Percentiles rank a stretch among this genome's conserved stretches.
phyloP scores from a whole-genome alignment of 2,329 filamentous ascomycete species.

The Aspergillus nomiae region DNA sequence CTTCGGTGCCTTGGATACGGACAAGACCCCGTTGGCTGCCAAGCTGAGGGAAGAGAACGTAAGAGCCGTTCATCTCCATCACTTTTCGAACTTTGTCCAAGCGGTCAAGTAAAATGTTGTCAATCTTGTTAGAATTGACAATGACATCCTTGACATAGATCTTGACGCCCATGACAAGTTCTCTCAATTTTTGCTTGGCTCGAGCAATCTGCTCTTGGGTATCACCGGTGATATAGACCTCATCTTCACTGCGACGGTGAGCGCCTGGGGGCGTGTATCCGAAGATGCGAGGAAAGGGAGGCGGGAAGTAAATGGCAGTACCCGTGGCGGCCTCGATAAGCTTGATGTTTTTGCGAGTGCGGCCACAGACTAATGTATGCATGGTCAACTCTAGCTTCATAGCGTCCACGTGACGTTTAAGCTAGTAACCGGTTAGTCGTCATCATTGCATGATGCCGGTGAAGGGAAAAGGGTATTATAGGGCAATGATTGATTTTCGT shows the following conservation, averaged over 20 bases:
- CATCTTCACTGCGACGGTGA: constrained; percentile 76
- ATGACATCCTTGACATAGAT: constrained; percentile 89
- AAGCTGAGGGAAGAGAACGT: constrained; percentile 86
- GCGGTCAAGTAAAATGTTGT: constrained; percentile 86
- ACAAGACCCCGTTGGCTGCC: constrained; percentile 83
- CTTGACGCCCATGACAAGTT: constrained; percentile 77
- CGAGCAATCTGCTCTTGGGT: constrained; percentile 78
- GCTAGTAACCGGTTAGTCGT: constrained; percentile 36
- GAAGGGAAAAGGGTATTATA: not conserved
- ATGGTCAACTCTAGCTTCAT: constrained; percentile 82
- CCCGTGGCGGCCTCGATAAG: constrained; percentile 93
- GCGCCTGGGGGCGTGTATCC: constrained; percentile 85
- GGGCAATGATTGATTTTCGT: not conserved
- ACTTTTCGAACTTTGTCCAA: constrained; percentile 98
- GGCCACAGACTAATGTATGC: constrained; percentile 89
- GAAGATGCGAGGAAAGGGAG: constrained; percentile 88
- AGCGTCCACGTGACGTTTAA: constrained; percentile 67
- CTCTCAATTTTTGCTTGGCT: constrained; percentile 88
- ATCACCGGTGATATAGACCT: constrained; percentile 95
- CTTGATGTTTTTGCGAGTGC: constrained; percentile 96
- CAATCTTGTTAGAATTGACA: constrained; percentile 88
- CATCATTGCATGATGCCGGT: not conserved
- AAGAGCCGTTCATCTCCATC: constrained; percentile 93
- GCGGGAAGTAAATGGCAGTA: constrained; percentile 97
- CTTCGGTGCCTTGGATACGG: constrained; percentile 89